These are phyloP conservation scores for Herpetomonas tarakana DNA, from an alignment of 208 protist species.

Conservation along the genomic window DNA sequence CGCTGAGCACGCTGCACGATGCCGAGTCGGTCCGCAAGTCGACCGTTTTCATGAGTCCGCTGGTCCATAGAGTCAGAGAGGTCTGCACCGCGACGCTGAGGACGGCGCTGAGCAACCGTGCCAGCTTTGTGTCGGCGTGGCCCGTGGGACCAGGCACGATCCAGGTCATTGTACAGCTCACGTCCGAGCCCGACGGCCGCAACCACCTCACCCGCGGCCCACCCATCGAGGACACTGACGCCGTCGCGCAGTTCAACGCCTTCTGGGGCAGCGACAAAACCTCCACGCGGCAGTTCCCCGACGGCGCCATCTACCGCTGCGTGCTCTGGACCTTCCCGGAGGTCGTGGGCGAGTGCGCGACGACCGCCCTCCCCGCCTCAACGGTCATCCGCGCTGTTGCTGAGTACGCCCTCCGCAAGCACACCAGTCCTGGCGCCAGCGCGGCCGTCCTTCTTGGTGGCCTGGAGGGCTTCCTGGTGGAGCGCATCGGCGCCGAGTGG, in stretches of 20 bases:
- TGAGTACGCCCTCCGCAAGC: constrained; percentile 54
- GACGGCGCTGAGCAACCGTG: constrained; percentile 52
- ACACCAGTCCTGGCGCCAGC: constrained; percentile 19
- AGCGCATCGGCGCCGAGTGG: constrained; percentile 76
- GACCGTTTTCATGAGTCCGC: background rate
- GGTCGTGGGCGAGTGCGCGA: constrained; percentile 24
- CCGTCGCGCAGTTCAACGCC: constrained; percentile 65
- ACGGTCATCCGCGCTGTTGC: constrained; percentile 55
- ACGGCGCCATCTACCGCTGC: constrained; percentile 84
- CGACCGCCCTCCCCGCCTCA: constrained; percentile 45
- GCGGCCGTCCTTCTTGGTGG: constrained; percentile 57
- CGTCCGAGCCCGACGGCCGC: constrained; percentile 58
- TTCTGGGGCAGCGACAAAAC: constrained; percentile 75
- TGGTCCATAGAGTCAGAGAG: constrained; percentile 16
- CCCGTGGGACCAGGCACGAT: constrained; percentile 27
- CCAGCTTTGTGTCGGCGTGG: constrained; percentile 47
- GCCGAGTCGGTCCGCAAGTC: background rate
- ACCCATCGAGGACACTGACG: constrained; percentile 59
- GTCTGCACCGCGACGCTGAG: constrained; percentile 16
- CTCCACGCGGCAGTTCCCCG: constrained; percentile 83
- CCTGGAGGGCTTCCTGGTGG: constrained; percentile 57
- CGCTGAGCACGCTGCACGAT: constrained; percentile 4
- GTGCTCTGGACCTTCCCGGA: constrained; percentile 73
- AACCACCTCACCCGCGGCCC: constrained; percentile 77
- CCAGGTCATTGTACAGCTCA: constrained; percentile 55